Conservation (phyloP, 2,329 filamentous ascomycete species). For the Aspergillus spinulosporus region DNA sequence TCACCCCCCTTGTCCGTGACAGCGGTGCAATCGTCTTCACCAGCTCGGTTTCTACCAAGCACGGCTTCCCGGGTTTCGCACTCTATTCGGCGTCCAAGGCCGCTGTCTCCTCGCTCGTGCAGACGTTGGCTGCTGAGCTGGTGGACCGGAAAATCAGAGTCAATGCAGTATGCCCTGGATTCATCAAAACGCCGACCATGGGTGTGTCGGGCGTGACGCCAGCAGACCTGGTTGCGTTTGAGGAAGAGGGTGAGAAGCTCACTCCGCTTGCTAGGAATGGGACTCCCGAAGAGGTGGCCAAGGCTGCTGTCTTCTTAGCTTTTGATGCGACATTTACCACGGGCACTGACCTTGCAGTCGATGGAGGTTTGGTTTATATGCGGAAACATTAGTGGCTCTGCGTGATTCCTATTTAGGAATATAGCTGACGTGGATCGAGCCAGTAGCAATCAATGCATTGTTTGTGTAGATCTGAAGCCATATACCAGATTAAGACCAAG, state of each 20-base stretch:
- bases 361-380: constrained; percentile 12
- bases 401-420: no score
- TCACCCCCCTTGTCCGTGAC: constrained; percentile 7
- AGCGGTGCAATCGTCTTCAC: constrained; percentile 19
- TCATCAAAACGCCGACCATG: constrained; percentile 17
- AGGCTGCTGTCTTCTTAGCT: constrained; percentile 10
- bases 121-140: constrained; percentile 15
- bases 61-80: constrained; percentile 12
- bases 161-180: constrained; percentile 15
- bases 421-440: no score
- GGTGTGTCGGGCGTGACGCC: constrained; percentile 8
- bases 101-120: constrained; percentile 13
- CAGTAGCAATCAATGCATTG: no score
- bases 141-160: constrained; percentile 6
- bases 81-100: constrained; percentile 13
- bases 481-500: no score
- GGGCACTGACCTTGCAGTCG: constrained; percentile 9
- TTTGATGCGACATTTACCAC: constrained; percentile 19
- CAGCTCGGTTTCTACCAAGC: constrained; percentile 10
- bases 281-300: constrained; percentile 10
- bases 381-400: neutral
- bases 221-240: constrained; percentile 14
- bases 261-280: constrained; percentile 14
- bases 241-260: constrained; percentile 6
- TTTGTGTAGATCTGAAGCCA: no score